Conservation (phyloP, 805 yeast species). For the Jamesozyma piceae region DNA sequence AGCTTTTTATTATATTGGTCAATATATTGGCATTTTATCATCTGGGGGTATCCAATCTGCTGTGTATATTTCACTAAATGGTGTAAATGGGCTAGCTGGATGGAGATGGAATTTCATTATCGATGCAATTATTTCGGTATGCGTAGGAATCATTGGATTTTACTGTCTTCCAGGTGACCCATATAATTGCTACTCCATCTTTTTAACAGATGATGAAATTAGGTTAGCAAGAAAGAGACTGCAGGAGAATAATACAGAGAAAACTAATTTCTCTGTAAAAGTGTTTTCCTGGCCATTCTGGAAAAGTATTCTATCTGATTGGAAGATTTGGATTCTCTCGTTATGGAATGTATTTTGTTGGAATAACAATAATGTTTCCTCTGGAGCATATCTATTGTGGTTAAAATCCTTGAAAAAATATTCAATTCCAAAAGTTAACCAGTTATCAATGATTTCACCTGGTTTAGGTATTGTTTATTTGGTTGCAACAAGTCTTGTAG, state of each 20-base stretch:
- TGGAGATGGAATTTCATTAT: constrained; percentile 72
- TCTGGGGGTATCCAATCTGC: constrained; percentile 57
- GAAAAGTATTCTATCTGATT: constrained; percentile 43
- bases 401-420: constrained; percentile 40
- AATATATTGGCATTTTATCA: constrained; percentile 51
- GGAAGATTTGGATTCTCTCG: constrained; percentile 50
- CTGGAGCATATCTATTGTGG: constrained; percentile 53
- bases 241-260: constrained; percentile 29
- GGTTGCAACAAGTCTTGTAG: constrained; percentile 23
- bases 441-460: constrained; percentile 45
- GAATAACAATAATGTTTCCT: constrained; percentile 44
- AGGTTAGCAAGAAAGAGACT: constrained; percentile 41
- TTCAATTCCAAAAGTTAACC: constrained; percentile 36
- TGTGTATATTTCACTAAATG: constrained; percentile 39
- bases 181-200: constrained; percentile 41
- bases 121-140: constrained; percentile 51
- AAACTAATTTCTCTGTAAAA: constrained; percentile 20
- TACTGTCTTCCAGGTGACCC: constrained; percentile 62
- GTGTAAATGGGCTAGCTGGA: constrained; percentile 44
- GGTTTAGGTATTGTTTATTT: constrained; percentile 41
- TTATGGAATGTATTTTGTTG: constrained; percentile 48
- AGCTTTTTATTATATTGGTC: constrained; percentile 54
- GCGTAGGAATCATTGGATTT: constrained; percentile 47
- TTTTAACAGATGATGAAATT: constrained; percentile 48
- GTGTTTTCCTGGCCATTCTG: constrained; percentile 40